phyloP scores from a whole-genome alignment of 306 rosid species.

The Trifolium repens region DNA sequence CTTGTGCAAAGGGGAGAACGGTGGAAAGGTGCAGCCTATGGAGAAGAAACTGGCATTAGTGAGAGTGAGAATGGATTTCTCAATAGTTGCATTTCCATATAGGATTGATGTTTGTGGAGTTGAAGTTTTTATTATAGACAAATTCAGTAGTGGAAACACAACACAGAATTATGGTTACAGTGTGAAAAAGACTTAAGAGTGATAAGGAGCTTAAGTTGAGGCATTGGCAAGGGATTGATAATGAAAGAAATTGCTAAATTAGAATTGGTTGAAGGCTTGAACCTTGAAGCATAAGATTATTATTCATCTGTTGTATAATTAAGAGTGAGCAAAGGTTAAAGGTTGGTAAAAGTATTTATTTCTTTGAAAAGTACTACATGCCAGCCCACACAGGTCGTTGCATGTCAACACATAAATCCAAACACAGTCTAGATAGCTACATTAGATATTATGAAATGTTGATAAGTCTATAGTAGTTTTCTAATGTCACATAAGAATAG shows the following conservation, averaged over 20 bases:
- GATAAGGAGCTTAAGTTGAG: conserved; percentile 10
- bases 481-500: neutral
- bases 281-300: neutral
- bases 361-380: conserved; percentile 14
- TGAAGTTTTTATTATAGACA: too few relatives aligned
- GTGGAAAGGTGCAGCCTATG: too few relatives aligned
- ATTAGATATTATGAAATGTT: neutral
- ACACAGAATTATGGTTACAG: too few relatives aligned
- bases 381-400: neutral
- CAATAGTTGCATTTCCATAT: too few relatives aligned
- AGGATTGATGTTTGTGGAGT: too few relatives aligned
- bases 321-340: neutral
- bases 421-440: neutral
- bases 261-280: neutral
- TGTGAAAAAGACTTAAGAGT: too few relatives aligned
- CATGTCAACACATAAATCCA: neutral
- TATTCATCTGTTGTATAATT: neutral
- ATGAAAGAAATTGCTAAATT: neutral
- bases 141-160: too few relatives aligned
- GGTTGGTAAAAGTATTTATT: neutral
- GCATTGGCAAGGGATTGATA: conserved; percentile 35
- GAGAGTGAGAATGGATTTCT: too few relatives aligned
- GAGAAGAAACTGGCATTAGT: too few relatives aligned
- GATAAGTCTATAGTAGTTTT: neutral
- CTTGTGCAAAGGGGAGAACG: too few relatives aligned